phyloP scores from a whole-genome alignment of 768 basidiomycete species.

The Termitomyces sp. region DNA sequence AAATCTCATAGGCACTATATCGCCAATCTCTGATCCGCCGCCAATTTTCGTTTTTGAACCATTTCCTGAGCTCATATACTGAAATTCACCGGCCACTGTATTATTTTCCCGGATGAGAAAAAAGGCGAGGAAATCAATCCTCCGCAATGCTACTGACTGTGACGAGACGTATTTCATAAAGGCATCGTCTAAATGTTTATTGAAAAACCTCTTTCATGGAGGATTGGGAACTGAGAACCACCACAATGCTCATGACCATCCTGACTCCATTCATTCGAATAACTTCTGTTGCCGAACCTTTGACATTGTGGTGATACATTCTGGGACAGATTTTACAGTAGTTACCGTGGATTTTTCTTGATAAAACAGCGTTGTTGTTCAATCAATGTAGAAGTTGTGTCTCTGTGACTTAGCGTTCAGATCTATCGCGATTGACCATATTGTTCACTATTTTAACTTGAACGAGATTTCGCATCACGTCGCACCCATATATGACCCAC shows the following conservation, averaged over 20 bases:
- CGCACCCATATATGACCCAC: constrained; percentile 1
- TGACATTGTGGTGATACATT: not conserved
- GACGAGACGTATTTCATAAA: not conserved
- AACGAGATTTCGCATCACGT: not conserved
- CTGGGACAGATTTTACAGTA: too few species aligned
- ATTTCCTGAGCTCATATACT: not conserved
- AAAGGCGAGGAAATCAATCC: not conserved
- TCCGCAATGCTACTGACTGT: not conserved
- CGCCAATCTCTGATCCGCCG: not conserved
- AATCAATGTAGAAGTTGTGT: not conserved
- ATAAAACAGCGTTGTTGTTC: too few species aligned
- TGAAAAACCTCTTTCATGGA: not conserved
- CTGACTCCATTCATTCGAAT: not conserved
- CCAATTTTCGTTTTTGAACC: too few species aligned
- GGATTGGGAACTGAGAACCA: not conserved
- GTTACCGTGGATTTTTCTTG: too few species aligned
- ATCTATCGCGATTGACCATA: too few species aligned
- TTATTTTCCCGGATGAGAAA: not conserved
- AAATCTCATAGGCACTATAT: not conserved
- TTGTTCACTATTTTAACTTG: not conserved
- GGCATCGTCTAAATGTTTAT: not conserved
- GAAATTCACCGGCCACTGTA: not conserved
- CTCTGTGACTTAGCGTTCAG: too few species aligned
- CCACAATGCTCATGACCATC: not conserved
- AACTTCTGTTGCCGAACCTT: not conserved